Base-by-base conservation (phyloP, 441 rosid genomes). In the Gossypium armourianum region DNA sequence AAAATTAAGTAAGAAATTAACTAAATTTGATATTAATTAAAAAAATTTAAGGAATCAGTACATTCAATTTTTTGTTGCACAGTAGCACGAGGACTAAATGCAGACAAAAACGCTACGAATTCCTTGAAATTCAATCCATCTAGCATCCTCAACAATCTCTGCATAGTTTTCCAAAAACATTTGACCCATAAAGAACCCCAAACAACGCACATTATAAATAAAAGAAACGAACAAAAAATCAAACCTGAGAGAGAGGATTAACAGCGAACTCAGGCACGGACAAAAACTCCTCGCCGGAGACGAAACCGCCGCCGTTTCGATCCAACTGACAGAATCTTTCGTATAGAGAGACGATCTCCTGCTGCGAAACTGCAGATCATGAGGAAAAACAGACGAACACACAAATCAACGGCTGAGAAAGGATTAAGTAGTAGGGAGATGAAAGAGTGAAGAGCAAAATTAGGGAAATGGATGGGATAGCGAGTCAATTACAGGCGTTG, bases 81-180 rank as follows among this genome's bases (percentile, higher is more conserved):
- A 54, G 61, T 59, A 6, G 82, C 84, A n/a, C 70, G 74, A 20
- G 84, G 78, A 76, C 86, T 83, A 66, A 83, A 80, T 1, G 83
- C 84, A 13, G 84, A 80, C 73, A 83, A 72, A 69, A 83, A 83
- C 3, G 84, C 82, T 67, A 83, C 84, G 69, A 83, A 83, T 45
- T 83, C 86, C 82, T 83, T 83, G 73, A 83, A 80, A 68, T 83
- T 83, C 78, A 80, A 62, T 47, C 86, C 82, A 59, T 83, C 82
- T 9, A 80, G 72, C 82, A 80, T 80, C 73, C 75, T 76, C 71
- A 80, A 52, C 69, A 83, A 32, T 67, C 82, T 83, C 86, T 83
- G 79, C 12, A 36, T 20, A 75, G 60, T 1, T 49, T 20, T 21
- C 49, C 43, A 15, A 63, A 67, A 36, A 32, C 2, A 7, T 24